A percentile compares a stretch with the other conserved stretches of the same genome.
Evolutionary conservation across 192 early-diverging fungal genomes (phyloP).

Genomic region (Entomortierella chlamydospora): DNA sequence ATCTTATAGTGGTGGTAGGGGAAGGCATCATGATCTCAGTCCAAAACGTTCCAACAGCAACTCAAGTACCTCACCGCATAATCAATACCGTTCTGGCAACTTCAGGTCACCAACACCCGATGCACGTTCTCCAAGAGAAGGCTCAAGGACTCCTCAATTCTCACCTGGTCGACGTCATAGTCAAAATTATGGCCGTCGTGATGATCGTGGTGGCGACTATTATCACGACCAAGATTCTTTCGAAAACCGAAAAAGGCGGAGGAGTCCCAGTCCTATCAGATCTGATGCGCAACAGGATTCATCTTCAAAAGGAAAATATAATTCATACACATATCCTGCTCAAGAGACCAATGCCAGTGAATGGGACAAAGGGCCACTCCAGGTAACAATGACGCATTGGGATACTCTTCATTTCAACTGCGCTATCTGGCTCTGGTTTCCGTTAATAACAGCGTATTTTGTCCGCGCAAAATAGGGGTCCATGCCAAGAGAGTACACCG

Average conservation of each 20-base stretch:
- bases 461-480: too few relatives aligned
- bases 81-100: neutral
- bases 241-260: neutral
- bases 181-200: neutral
- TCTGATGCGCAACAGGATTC: neutral
- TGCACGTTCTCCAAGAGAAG: neutral
- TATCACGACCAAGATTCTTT: neutral
- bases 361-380: neutral
- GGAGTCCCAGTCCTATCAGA: neutral
- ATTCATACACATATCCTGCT: neutral
- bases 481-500: neutral
- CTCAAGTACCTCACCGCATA: neutral
- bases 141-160: slow-evolving; percentile 7
- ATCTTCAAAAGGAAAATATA: neutral
- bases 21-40: neutral
- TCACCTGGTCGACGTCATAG: neutral
- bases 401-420: too few relatives aligned
- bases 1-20: neutral
- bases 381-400: neutral
- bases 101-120: slow-evolving; percentile 21
- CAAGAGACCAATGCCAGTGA: neutral
- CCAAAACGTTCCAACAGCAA: neutral
- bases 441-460: too few relatives aligned
- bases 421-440: too few relatives aligned
- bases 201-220: neutral